Evolutionary conservation across 2,329 filamentous ascomycete genomes (phyloP), one percentile per base, ranked within the genome.

Genomic region (Fonsecaea monophora): DNA sequence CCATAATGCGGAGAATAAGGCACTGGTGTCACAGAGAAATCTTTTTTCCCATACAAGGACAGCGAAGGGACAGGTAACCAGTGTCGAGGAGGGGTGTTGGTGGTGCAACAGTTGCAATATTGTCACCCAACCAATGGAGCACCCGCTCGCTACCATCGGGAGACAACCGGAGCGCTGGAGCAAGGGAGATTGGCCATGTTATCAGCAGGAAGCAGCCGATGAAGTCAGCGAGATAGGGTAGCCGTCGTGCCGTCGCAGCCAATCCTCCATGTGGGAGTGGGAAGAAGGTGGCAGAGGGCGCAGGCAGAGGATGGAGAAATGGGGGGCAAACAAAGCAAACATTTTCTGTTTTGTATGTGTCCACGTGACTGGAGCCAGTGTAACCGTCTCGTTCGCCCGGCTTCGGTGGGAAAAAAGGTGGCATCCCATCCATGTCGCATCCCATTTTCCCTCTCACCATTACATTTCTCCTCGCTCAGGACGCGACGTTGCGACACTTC

Each of bases 51-150:
- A 40, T 54, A 42, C 53, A 21, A 57, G 21, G 55, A 6, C 38
- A 53, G 50, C 53, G 53, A 42, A 50, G 45, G 56, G 10, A 34
- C 35, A 60, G 45, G 56, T 42, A 53, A 45, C 40, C 35, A 38
- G 9, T 9, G 40, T n/a, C n/a, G 40, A 18, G 38, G 38, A 15
- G 12, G 12, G 21, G 13, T 40, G n/a, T 21, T 50, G 60, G 56
- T 67, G 61, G 50, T 69, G 58, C 56, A 66, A 66, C 62, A 62
- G 60, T 70, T 66, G 64, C 60, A 64, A 58, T 60, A 61, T 54
- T 67, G 54, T 62, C 60, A 68, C 67, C 68, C 64, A 67, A 68
- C 64, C 63, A 38, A 45, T 60, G 60, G 45, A 61, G 34, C 60
- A 67, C 53, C 53, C 30, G 9, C 38, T 48, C 57, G 30, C 35